Base-by-base conservation (phyloP, 345 rosid genomes). In the Corchorus olitorius region DNA sequence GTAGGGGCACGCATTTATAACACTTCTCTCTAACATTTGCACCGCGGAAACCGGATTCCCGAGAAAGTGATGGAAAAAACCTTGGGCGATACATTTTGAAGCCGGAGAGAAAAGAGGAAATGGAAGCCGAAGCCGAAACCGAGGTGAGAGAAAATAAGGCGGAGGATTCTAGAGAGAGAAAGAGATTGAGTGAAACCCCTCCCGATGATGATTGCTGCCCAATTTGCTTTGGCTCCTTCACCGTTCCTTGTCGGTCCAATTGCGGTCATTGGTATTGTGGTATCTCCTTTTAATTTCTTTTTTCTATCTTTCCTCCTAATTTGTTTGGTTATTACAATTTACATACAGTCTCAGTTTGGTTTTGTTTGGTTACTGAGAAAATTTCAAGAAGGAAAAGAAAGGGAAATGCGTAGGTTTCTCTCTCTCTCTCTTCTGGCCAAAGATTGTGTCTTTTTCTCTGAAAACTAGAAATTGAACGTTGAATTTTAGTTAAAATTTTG, bases 181-280 rank as follows among this genome's bases (percentile, higher is more conserved):
- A 74, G 41, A 60, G 5, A 16, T 72, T 76, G 55, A 82, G 48
- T 45, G 88, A 86, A 19, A 77, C 75, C 48, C 97, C 97, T 80
- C 97, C 97, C 0, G 84, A 79, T 5, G 98, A 92, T 58, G 98
- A 94, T 78, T 81, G 89, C 59, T 92, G 97, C 68, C 95, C 97
- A 19, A 91, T 94, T 79, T 94, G 94, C 78, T 93, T 91, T 75
- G 86, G 91, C 27, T 73, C 87, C 63, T 94, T 88, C 80, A 70
- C 83, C 61, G 77, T 94, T 78, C 90, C 97, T 34, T 92, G 97
- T 83, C 85, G 83, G 63, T 84, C 97, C 60, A 84, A 81, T 76
- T 94, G 98, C 80, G 91, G 97, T 59, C 98, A 94, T 84, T 94
- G 98, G 98, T 94, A 82, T 83, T 94, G 97, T 80, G 98, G 97